These are phyloP conservation scores for Eucalyptus erythrocorys DNA, from an alignment of 345 rosid species.

Conservation along the genomic window DNA sequence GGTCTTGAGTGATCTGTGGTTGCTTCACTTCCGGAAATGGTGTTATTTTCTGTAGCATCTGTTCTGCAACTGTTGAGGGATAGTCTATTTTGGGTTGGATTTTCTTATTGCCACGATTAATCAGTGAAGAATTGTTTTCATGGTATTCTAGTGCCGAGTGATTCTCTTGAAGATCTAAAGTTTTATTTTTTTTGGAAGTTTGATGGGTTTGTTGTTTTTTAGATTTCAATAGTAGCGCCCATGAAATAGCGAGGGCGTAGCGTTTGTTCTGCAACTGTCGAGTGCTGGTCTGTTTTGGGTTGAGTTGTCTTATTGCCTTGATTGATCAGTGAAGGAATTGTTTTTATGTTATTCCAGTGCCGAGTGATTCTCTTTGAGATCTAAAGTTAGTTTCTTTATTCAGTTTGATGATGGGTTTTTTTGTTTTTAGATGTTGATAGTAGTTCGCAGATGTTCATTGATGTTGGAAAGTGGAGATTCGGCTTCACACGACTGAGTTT, in stretches of 20 bases:
- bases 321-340: background rate
- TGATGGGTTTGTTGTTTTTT: background rate
- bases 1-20: background rate
- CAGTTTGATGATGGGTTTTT: background rate
- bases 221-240: background rate
- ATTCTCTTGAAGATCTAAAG: background rate
- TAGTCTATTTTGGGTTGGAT: background rate
- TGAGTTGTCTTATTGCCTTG: background rate
- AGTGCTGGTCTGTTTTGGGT: background rate
- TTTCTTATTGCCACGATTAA: background rate
- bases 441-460: background rate
- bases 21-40: background rate
- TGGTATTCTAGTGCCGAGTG: background rate
- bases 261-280: background rate
- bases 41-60: too few relatives aligned
- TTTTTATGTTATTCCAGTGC: background rate
- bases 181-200: background rate
- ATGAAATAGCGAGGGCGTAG: background rate
- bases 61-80: background rate
- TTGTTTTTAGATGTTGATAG: background rate
- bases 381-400: background rate
- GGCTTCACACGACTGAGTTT: background rate
- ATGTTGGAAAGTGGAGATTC: background rate
- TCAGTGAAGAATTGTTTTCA: background rate
- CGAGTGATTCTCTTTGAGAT: background rate